phyloP scores from a whole-genome alignment of 805 yeast genomes.

The Millerozyma miso region DNA sequence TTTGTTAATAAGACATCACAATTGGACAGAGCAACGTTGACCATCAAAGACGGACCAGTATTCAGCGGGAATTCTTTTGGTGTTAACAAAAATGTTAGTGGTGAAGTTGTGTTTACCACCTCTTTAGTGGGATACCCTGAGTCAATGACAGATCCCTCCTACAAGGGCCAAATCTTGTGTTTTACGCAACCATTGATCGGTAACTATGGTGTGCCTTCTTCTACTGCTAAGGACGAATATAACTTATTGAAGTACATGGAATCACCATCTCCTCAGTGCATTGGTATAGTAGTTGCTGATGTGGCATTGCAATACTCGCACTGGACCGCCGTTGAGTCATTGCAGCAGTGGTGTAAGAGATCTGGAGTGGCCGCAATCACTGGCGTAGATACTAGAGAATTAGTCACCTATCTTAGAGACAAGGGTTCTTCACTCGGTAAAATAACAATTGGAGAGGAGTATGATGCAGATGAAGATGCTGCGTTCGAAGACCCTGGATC shows the following conservation, averaged over 20 bases:
- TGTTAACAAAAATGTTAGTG: constrained; percentile 85
- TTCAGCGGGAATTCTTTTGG: constrained; percentile 95
- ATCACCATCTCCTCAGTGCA: constrained; percentile 86
- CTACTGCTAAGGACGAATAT: constrained; percentile 73
- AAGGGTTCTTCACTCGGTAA: constrained; percentile 93
- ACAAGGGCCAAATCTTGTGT: constrained; percentile 93
- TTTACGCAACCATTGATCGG: constrained; percentile 98
- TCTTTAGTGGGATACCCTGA: constrained; percentile 98
- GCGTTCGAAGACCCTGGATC: constrained; percentile 89
- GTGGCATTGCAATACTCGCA: constrained; percentile 96
- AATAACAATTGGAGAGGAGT: constrained; percentile 85
- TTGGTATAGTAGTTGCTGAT: constrained; percentile 94
- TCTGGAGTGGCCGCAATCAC: constrained; percentile 93
- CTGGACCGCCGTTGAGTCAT: constrained; percentile 98
- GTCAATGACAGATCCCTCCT: constrained; percentile 98
- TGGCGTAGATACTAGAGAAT: constrained; percentile 95
- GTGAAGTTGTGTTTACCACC: constrained; percentile 97
- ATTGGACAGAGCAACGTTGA: constrained; percentile 80
- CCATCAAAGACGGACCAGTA: constrained; percentile 89
- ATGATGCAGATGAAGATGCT: constrained; percentile 87
- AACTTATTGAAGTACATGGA: constrained; percentile 88
- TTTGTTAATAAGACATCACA: constrained; percentile 33
- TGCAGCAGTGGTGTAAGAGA: constrained; percentile 93
- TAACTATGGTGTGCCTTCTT: constrained; percentile 96
- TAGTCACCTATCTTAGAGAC: constrained; percentile 90